phyloP scores from a whole-genome alignment of 176 grass and related monocot genomes.

The Pharus latifolius region DNA sequence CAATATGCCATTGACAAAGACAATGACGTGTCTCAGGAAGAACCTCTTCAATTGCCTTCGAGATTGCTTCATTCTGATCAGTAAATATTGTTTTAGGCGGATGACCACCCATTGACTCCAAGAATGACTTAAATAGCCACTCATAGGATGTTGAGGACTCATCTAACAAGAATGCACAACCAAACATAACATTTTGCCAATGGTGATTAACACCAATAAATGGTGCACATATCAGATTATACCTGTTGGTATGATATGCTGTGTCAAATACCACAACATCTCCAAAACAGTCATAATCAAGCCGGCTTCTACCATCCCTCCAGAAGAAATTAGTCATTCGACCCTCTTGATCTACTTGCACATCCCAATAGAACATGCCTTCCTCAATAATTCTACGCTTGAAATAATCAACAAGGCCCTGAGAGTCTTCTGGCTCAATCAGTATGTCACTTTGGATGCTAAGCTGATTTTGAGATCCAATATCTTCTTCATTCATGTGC shows the following conservation, averaged over 20 bases:
- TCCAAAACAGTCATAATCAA: conserved; percentile 66
- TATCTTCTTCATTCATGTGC: conserved; percentile 31
- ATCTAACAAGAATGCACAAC: conserved; percentile 68
- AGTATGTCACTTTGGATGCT: conserved; percentile 41
- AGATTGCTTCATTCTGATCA: conserved; percentile 44
- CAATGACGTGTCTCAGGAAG: conserved; percentile 48
- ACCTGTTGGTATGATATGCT: conserved; percentile 51
- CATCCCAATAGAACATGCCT: conserved; percentile 74
- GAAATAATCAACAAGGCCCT: conserved; percentile 53
- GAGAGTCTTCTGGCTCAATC: conserved; percentile 52
- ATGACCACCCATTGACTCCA: conserved; percentile 61
- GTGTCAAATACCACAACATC: conserved; percentile 76
- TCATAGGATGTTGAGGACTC: conserved; percentile 50
- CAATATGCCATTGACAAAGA: conserved; percentile 47
- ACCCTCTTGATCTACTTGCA: conserved; percentile 60
- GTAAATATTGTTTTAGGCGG: conserved; percentile 71
- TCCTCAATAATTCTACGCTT: conserved; percentile 42
- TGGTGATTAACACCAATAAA: conserved; percentile 79
- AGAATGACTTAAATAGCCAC: conserved; percentile 70
- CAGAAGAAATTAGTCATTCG: conserved; percentile 61
- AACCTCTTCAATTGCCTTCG: conserved; percentile 56
- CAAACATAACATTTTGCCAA: conserved; percentile 53
- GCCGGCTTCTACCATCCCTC: conserved; percentile 44
- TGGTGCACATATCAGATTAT: conserved; percentile 60
- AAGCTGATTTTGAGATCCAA: conserved; percentile 32